Evolutionary conservation across 2,329 filamentous ascomycete genomes (phyloP).

Genomic region (Aspergillus aculeatinus): DNA sequence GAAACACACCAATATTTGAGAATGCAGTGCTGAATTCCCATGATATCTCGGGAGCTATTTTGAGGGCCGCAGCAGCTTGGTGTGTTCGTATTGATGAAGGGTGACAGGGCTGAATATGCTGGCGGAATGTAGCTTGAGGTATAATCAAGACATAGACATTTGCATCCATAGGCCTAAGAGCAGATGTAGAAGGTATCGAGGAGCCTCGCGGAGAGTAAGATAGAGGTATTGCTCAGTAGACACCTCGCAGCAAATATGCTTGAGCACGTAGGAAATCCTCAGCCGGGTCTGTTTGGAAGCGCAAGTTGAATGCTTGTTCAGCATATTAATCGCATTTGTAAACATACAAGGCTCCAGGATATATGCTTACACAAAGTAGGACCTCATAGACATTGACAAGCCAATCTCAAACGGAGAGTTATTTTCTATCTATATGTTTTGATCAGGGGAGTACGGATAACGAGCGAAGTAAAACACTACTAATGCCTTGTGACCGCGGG

Average conservation of each 20-base stretch:
- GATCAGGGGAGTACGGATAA: no score
- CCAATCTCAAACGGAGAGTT: no score
- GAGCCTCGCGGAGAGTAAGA: slow-evolving; percentile 63
- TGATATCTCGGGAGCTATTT: slow-evolving; percentile 68
- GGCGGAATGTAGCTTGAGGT: slow-evolving; percentile 78
- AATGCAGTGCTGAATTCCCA: slow-evolving; percentile 74
- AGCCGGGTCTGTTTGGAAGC: slow-evolving; percentile 64
- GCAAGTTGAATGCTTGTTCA: neutral
- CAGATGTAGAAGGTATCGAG: slow-evolving; percentile 67
- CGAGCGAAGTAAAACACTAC: no score
- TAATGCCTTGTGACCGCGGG: no score
- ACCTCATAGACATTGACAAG: no score
- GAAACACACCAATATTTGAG: slow-evolving; percentile 55
- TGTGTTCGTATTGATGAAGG: slow-evolving; percentile 70
- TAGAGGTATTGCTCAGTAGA: slow-evolving; percentile 19
- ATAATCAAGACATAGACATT: slow-evolving; percentile 57
- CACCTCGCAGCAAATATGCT: slow-evolving; percentile 11
- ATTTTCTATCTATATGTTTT: no score
- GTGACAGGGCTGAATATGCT: slow-evolving; percentile 94
- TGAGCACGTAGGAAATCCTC: slow-evolving; percentile 68
- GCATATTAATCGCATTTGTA: no score
- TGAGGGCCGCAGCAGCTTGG: slow-evolving; percentile 83
- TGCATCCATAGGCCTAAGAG: slow-evolving; percentile 64
- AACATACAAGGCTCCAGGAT: no score
- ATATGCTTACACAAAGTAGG: no score